Evolutionary conservation across 495 filamentous ascomycete species (phyloP), one percentile per base, ranked within the genome.

Genomic region (Aspergillus ostianus): DNA sequence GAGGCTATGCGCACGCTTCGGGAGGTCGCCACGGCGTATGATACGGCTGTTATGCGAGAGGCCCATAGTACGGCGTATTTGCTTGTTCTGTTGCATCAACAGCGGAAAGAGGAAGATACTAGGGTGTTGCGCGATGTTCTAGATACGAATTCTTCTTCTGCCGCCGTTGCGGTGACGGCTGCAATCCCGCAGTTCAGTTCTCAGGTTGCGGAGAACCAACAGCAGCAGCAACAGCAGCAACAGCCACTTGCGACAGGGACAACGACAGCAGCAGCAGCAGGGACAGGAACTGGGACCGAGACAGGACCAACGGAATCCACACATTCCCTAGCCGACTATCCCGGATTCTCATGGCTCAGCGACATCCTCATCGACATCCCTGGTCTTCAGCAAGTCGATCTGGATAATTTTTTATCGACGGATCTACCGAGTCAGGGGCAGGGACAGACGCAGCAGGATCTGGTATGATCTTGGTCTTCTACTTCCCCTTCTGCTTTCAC

Each of bases 1-100:
- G 73, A 75, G n/a, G 80, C 83, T 0, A 77, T 86, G 75, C 69
- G 65, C n/a, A 78, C 77, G 4, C 68, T 86, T 6, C 67, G 77
- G 18, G 71, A 75, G 50, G 77, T 84, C 1, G 68, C 67, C 1
- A 65, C 64, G 20, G 69, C 70, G 4, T 83, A 81, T 59, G 70
- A 79, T 48, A 85, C 77, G 0, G 53, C 66, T 45, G 72, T 78
- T 4, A 79, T 80, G 68, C 74, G 75, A 0, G 82, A 85, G 63
- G 82, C 82, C 3, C 73, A 80, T 53, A 79, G 73, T 13, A 84
- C 81, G 10, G 80, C 82, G 32, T 80, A 77, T 47, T 57, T 82
- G 55, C 73, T 83, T 20, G 70, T 83, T 49, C 60, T 75, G 36
- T 58, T 80, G 55, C 76, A 80, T 52, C 76, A 79, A 59, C 64